Base-by-base conservation (phyloP, 371 early-diverging fungal genomes). In the Circinella umbellata region DNA sequence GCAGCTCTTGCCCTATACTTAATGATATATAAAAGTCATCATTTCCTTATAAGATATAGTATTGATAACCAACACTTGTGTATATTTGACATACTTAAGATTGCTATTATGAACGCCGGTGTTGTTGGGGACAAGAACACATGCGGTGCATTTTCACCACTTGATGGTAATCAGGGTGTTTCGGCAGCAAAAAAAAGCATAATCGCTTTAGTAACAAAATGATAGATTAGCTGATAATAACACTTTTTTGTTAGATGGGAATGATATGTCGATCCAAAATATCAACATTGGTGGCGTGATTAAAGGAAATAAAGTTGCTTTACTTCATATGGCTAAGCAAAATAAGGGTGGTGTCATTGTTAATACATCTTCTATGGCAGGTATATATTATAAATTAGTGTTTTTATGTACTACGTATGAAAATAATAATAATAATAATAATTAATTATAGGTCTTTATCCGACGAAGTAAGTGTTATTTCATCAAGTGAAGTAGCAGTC, bases 341-440 rank as follows among this genome's bases (percentile, higher is more conserved):
- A 77, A 77, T 6, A 20, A 7, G 7, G 47, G 55, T 35, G 82
- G 80, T 9, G 78, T 78, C 7, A 88, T 89, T 64, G 80, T 88
- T 36, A 83, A 76, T 39, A 64, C 73, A 10, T 78, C 84, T 13
- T 10, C 10, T 27, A 27, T n/a, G 6, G 57, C 57, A 7, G 57
- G 57, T 51, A 11, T 1, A 11, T 27, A 27, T 27, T 27, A 27
- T 27, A 42, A 11, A 9, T 9, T 42, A 6, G 42, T 42, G 11
- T 42, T 42, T 11, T 42, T 11, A 42, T 42, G 6, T 42, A 42
- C 3, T 9, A n/a, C n/a, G n/a, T n/a, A 42, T 42, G 42, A 42
- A 42, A 11, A 9, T 42, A 11, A 6, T 42, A 42, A 27, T 27
- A 27, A 27, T 27, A 27, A 27, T 27, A 2, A 27, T 1, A 27